Evolutionary conservation across 176 grass and related monocot species (phyloP).

Genomic region (Carex scoparia): DNA sequence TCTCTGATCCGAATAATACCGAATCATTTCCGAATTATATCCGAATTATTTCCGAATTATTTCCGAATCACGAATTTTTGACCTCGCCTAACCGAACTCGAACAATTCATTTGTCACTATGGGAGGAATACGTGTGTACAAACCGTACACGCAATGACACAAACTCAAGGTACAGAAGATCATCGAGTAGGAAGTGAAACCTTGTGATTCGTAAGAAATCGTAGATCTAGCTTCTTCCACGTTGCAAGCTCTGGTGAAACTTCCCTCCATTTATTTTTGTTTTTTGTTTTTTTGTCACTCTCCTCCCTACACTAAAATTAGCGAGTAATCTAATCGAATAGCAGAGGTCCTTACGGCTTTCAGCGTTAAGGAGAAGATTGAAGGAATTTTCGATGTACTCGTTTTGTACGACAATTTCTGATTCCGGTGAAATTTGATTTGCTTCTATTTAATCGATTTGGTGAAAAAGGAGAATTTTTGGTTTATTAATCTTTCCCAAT

Average conservation of each 20-base stretch:
- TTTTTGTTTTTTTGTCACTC: neutral
- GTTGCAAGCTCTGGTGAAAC: neutral
- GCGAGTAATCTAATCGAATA: neutral
- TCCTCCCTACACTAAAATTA: neutral
- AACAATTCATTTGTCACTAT: no score
- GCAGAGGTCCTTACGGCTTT: neutral
- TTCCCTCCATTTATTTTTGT: neutral
- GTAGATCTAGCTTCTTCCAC: neutral
- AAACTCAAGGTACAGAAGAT: neutral
- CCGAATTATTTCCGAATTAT: no score
- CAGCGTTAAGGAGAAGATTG: neutral
- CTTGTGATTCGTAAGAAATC: neutral
- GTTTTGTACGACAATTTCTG: neutral
- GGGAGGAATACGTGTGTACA: neutral
- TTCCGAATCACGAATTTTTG: no score
- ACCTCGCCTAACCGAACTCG: no score
- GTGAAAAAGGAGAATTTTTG: neutral
- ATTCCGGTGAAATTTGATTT: neutral
- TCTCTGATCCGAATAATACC: no score
- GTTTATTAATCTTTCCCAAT: neutral
- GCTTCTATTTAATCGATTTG: neutral
- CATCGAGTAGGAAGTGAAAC: neutral
- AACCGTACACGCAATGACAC: neutral
- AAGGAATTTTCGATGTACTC: neutral
- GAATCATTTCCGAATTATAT: no score